Percentiles rank a stretch among this genome's conserved stretches.
Conservation (phyloP, 495 filamentous ascomycete species). For the Cairneyella variabilis region DNA sequence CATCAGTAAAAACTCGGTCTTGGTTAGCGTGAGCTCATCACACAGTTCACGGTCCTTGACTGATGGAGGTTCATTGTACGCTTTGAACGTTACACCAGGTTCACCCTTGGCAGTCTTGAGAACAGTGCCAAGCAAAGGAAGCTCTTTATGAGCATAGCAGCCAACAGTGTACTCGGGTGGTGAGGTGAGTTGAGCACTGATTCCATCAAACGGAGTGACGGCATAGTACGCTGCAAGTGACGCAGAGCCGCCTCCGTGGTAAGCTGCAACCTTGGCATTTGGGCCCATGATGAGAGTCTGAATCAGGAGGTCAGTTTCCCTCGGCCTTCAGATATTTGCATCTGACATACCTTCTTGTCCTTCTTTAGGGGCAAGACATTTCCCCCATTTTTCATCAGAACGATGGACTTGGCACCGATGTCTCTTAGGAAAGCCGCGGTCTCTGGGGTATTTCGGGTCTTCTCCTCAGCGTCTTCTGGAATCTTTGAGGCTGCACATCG, state of each 20-base stretch:
- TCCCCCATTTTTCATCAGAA: constrained; percentile 71
- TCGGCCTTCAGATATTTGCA: too few species aligned
- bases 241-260: constrained; percentile 69
- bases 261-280: constrained; percentile 65
- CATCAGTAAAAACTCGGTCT: constrained; percentile 54
- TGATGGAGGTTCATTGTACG: constrained; percentile 53
- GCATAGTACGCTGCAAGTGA: constrained; percentile 64
- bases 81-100: constrained; percentile 54
- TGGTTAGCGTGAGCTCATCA: constrained; percentile 51
- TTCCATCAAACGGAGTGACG: constrained; percentile 63
- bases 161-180: constrained; percentile 48
- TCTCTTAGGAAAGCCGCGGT: constrained; percentile 51
- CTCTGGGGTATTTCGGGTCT: constrained; percentile 36
- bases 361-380: constrained; percentile 61
- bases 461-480: constrained; percentile 45
- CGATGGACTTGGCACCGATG: constrained; percentile 64
- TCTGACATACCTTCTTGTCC: constrained; percentile 46
- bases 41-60: constrained; percentile 40
- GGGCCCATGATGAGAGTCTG: constrained; percentile 56
- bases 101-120: constrained; percentile 46
- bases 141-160: constrained; percentile 56
- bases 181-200: constrained; percentile 44
- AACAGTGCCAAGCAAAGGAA: constrained; percentile 50
- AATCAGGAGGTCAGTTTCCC: constrained; percentile 18
- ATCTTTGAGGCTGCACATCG: constrained; percentile 49